These are phyloP conservation scores for Galerina marginata DNA, from an alignment of 768 basidiomycete genomes.

Conservation along the genomic window DNA sequence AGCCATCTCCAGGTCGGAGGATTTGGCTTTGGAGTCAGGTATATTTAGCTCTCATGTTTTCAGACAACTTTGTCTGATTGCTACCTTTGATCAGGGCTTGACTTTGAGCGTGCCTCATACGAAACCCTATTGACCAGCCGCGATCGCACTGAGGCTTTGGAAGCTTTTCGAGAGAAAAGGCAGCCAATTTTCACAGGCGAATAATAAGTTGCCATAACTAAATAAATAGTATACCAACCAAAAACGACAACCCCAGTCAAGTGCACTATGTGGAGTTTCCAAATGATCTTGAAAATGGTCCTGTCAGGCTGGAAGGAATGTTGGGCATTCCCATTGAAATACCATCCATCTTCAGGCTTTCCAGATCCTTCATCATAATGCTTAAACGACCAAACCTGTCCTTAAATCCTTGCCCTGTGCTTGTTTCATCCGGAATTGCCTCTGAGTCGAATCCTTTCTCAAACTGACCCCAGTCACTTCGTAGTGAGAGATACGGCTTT, in stretches of 20 bases:
- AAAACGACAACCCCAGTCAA: slow-evolving; percentile 5
- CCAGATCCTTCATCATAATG: slow-evolving; percentile 88
- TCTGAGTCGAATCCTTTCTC: slow-evolving; percentile 76
- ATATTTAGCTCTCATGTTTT: slow-evolving; percentile 7
- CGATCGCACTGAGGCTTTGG: slow-evolving; percentile 83
- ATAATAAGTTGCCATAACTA: slow-evolving; percentile 50
- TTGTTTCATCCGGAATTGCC: slow-evolving; percentile 43
- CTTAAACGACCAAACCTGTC: slow-evolving; percentile 77
- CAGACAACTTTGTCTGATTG: background rate
- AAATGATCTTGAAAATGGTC: slow-evolving; percentile 60
- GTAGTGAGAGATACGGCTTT: slow-evolving; percentile 87
- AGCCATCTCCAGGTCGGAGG: slow-evolving; percentile 80
- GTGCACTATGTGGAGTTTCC: slow-evolving; percentile 29
- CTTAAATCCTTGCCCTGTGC: slow-evolving; percentile 54
- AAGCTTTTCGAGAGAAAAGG: slow-evolving; percentile 87
- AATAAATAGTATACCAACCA: slow-evolving; percentile 17
- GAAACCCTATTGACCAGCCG: slow-evolving; percentile 74
- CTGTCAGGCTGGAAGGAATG: slow-evolving; percentile 57
- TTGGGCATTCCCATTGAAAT: slow-evolving; percentile 63
- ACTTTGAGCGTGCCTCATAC: slow-evolving; percentile 88
- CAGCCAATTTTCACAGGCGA: slow-evolving; percentile 81
- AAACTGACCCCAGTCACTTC: slow-evolving; percentile 90
- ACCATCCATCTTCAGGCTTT: slow-evolving; percentile 68
- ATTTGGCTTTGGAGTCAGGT: slow-evolving; percentile 81
- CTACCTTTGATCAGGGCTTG: slow-evolving; percentile 62